Percentiles rank a stretch among this genome's conserved stretches.
Evolutionary conservation across 2,329 filamentous ascomycete genomes (phyloP).

Genomic region (Trematosphaeria pertusa): DNA sequence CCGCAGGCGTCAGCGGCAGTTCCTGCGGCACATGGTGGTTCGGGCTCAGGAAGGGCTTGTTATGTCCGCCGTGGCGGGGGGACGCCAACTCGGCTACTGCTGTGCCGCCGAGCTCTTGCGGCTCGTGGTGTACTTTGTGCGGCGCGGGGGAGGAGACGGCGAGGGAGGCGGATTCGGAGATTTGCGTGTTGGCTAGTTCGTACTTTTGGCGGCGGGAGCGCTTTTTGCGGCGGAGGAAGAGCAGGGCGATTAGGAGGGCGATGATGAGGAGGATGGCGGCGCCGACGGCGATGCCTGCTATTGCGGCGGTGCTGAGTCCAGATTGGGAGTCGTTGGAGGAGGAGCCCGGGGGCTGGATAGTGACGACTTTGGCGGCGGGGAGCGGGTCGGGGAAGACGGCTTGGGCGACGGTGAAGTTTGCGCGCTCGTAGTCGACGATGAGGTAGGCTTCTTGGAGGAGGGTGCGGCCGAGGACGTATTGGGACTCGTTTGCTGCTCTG

Average conservation of each 20-base stretch:
- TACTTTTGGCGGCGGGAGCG: conserved; percentile 9
- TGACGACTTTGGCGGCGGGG: conserved; percentile 34
- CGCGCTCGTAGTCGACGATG: conserved; percentile 56
- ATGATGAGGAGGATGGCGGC: conserved; percentile 24
- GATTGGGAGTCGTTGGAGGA: conserved; percentile 11
- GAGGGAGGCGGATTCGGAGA: conserved; percentile 11
- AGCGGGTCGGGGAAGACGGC: conserved; percentile 40
- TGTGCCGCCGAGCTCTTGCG: conserved; percentile 20
- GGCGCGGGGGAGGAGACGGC: background rate
- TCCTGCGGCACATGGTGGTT: conserved; percentile 29
- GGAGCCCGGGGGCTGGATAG: conserved; percentile 25
- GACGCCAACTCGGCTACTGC: conserved; percentile 19
- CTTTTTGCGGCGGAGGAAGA: conserved; percentile 31
- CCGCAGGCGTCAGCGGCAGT: conserved; percentile 23
- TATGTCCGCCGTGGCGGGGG: conserved; percentile 5
- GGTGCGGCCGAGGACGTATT: conserved; percentile 69
- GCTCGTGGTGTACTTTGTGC: conserved; percentile 6
- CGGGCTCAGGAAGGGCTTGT: conserved; percentile 12
- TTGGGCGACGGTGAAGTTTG: conserved; percentile 55
- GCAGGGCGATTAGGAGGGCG: conserved; percentile 24
- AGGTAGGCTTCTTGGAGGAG: conserved; percentile 72
- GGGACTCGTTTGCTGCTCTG: conserved; percentile 60
- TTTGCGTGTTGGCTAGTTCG: conserved; percentile 22
- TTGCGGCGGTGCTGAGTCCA: conserved; percentile 33
- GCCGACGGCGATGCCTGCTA: conserved; percentile 43